A percentile compares a stretch with the other conserved stretches of the same genome.
Evolutionary conservation across 371 early-diverging fungal species (phyloP).

Genomic region (Syncephalis plumigaleata): DNA sequence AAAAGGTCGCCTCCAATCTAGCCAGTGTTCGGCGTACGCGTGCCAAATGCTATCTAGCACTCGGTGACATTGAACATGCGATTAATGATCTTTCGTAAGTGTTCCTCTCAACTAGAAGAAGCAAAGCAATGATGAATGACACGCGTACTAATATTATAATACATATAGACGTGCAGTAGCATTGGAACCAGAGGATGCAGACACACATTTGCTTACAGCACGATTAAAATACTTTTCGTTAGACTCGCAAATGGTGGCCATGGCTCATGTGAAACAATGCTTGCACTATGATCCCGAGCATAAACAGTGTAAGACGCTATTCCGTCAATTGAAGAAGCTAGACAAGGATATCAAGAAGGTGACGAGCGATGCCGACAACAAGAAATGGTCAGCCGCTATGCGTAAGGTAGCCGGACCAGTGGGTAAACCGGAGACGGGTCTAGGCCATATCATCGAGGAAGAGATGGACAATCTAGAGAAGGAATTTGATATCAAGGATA

Average conservation of each 20-base stretch:
- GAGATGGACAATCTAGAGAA: slow-evolving; percentile 16
- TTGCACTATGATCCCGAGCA: slow-evolving; percentile 81
- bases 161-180: slow-evolving; percentile 23
- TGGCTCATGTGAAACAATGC: slow-evolving; percentile 62
- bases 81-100: slow-evolving; percentile 56
- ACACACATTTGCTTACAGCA: slow-evolving; percentile 38
- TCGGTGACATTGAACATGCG: slow-evolving; percentile 66
- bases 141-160: background rate
- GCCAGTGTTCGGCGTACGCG: slow-evolving; percentile 35
- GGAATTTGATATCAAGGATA: slow-evolving; percentile 13
- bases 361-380: slow-evolving; percentile 25
- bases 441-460: slow-evolving; percentile 26
- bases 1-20: slow-evolving; percentile 34
- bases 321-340: slow-evolving; percentile 50
- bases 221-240: slow-evolving; percentile 53
- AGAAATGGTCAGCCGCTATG: slow-evolving; percentile 44
- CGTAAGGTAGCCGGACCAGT: slow-evolving; percentile 33
- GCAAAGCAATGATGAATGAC: too few relatives aligned
- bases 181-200: slow-evolving; percentile 42
- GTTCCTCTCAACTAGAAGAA: too few relatives aligned
- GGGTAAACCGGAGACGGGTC: slow-evolving; percentile 17
- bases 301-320: slow-evolving; percentile 58
- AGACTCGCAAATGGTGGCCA: slow-evolving; percentile 46
- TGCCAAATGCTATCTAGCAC: slow-evolving; percentile 52
- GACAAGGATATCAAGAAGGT: slow-evolving; percentile 51